Percentiles rank a stretch among this genome's conserved stretches.
phyloP scores from a whole-genome alignment of 1,139 yeast genomes.

The Blastobotrys serpentis region DNA sequence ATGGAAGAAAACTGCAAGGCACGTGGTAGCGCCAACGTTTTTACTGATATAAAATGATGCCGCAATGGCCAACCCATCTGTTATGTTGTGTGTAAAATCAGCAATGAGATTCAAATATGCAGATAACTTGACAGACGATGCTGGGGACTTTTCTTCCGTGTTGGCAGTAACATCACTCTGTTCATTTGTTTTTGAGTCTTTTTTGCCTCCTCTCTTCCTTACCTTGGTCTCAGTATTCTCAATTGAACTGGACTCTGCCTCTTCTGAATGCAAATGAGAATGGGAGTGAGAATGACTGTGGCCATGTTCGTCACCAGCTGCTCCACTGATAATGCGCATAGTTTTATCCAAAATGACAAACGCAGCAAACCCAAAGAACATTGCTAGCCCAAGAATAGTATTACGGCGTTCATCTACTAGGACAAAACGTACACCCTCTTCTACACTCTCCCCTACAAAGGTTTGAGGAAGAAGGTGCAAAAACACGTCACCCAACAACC shows the following conservation, averaged over 20 bases:
- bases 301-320: slow-evolving; percentile 34
- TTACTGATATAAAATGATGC: slow-evolving; percentile 60
- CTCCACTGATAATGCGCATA: slow-evolving; percentile 50
- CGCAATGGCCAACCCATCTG: slow-evolving; percentile 69
- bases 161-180: no score
- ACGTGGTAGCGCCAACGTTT: slow-evolving; percentile 60
- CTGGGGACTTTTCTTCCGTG: slow-evolving; percentile 26
- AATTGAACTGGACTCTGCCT: slow-evolving; percentile 13
- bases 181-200: no score
- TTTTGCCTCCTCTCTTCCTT: slow-evolving; percentile 12
- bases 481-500: slow-evolving; percentile 66
- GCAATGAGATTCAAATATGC: slow-evolving; percentile 63
- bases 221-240: neutral
- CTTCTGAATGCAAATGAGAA: slow-evolving; percentile 41
- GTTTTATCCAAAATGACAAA: slow-evolving; percentile 59
- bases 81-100: slow-evolving; percentile 65
- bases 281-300: slow-evolving; percentile 41
- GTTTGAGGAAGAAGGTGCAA: slow-evolving; percentile 65
- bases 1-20: slow-evolving; percentile 65
- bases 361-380: slow-evolving; percentile 55
- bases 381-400: slow-evolving; percentile 49
- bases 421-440: slow-evolving; percentile 43
- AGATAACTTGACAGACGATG: slow-evolving; percentile 42
- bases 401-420: slow-evolving; percentile 51
- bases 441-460: slow-evolving; percentile 51